phyloP scores from a whole-genome alignment of 208 protist species.

The Herpetomonas samuelpessoai region DNA sequence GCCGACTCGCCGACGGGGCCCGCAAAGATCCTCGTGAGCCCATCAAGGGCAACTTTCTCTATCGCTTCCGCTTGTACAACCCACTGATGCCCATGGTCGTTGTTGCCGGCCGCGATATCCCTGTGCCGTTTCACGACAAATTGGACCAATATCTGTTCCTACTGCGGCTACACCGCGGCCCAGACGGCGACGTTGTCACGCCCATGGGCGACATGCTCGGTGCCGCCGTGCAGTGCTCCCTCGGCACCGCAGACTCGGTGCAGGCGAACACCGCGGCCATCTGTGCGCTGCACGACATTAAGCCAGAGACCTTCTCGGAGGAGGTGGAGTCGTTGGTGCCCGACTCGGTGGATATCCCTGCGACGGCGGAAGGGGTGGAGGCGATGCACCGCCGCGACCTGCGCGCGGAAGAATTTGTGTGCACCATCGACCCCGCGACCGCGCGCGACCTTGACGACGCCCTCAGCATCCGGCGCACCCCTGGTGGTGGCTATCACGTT shows the following conservation, averaged over 20 bases:
- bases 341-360: conserved; percentile 37
- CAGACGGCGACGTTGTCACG: conserved; percentile 10
- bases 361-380: conserved; percentile 30
- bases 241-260: conserved; percentile 42
- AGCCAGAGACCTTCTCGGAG: conserved; percentile 46
- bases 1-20: conserved; percentile 32
- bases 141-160: conserved; percentile 44
- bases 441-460: conserved; percentile 90
- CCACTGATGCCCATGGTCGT: conserved; percentile 48
- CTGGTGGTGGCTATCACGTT: conserved; percentile 66
- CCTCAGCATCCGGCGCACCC: conserved; percentile 51
- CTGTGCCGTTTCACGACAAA: conserved; percentile 21
- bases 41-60: conserved; percentile 43
- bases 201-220: conserved; percentile 21
- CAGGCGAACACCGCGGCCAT: conserved; percentile 50
- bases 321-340: conserved; percentile 70
- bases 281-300: conserved; percentile 32
- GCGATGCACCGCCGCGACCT: conserved; percentile 61
- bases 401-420: conserved; percentile 75
- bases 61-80: conserved; percentile 68
- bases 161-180: conserved; percentile 24
- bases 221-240: conserved; percentile 20
- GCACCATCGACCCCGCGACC: conserved; percentile 85
- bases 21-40: conserved; percentile 22
- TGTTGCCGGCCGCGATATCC: conserved; percentile 64